phyloP scores from a whole-genome alignment of 2,329 filamentous ascomycete species.

The Botrytis tulipae region DNA sequence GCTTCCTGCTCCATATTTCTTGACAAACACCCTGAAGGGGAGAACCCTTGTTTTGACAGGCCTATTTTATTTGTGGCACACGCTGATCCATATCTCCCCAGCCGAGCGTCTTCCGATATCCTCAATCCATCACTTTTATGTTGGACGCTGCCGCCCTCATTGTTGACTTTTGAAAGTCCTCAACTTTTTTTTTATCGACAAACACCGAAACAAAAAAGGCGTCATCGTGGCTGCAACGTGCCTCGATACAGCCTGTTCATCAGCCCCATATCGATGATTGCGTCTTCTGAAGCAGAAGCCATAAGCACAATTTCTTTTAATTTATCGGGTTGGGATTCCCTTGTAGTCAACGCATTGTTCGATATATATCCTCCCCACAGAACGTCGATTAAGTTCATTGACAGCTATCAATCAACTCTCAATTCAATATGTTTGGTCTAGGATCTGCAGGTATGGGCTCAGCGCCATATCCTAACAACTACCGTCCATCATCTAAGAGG shows the following conservation, averaged over 20 bases:
- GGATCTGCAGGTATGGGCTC: slow-evolving; percentile 13
- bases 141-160: slow-evolving; percentile 21
- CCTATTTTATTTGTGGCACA: slow-evolving; percentile 22
- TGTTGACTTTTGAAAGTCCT: slow-evolving; percentile 5
- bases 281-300: slow-evolving; percentile 21
- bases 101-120: slow-evolving; percentile 16
- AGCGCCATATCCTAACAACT: neutral
- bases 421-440: slow-evolving; percentile 20
- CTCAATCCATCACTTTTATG: slow-evolving; percentile 21
- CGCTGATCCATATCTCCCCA: slow-evolving; percentile 23
- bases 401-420: slow-evolving; percentile 5
- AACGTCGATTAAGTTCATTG: slow-evolving; percentile 15
- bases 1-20: slow-evolving; percentile 15
- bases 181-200: slow-evolving; percentile 11
- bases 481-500: slow-evolving; percentile 11
- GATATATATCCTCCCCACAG: slow-evolving; percentile 21
- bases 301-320: slow-evolving; percentile 21
- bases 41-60: slow-evolving; percentile 20
- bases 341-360: slow-evolving; percentile 13
- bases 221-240: slow-evolving; percentile 22
- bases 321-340: slow-evolving; percentile 14
- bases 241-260: slow-evolving; percentile 19
- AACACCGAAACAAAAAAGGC: slow-evolving; percentile 15
- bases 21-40: slow-evolving; percentile 19
- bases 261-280: slow-evolving; percentile 16